phyloP scores from a whole-genome alignment of 139 green algal species.

The Pleodorina starrii region DNA sequence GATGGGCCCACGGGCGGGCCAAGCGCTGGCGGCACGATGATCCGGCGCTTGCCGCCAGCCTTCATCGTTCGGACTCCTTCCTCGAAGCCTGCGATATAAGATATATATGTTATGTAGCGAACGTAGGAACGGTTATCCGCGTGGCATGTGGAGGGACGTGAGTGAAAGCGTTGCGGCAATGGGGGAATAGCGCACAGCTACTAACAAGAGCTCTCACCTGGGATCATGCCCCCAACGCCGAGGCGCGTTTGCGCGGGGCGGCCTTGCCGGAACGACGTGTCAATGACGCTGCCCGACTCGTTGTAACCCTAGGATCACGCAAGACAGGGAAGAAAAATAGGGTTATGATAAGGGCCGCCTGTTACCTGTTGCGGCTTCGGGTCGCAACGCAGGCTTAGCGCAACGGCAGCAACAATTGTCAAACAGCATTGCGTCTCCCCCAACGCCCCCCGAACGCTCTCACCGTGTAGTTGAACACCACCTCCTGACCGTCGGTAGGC shows the following conservation, averaged over 20 bases:
- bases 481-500: constrained; percentile 91
- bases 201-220: constrained; percentile 68
- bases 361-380: too few relatives aligned
- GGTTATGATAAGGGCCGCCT: too few relatives aligned
- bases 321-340: too few relatives aligned
- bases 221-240: constrained; percentile 95
- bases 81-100: constrained; percentile 91
- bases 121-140: not conserved
- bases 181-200: not conserved
- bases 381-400: too few relatives aligned
- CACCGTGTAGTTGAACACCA: constrained; percentile 93
- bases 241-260: constrained; percentile 87
- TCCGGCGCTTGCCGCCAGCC: constrained; percentile 85
- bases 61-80: constrained; percentile 91
- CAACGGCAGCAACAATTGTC: too few relatives aligned
- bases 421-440: too few relatives aligned
- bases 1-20: constrained; percentile 95
- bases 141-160: too few relatives aligned
- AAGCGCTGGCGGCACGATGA: constrained; percentile 96
- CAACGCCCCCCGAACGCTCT: too few relatives aligned
- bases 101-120: not conserved
- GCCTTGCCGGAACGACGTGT: constrained; percentile 91
- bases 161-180: not conserved
- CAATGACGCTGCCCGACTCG: constrained; percentile 90
- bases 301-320: constrained; percentile 88